A percentile compares a stretch with the other conserved stretches of the same genome.
These are phyloP conservation scores for Malassezia caprae DNA, from an alignment of 1,284 basidiomycete species.

Conservation along the genomic window DNA sequence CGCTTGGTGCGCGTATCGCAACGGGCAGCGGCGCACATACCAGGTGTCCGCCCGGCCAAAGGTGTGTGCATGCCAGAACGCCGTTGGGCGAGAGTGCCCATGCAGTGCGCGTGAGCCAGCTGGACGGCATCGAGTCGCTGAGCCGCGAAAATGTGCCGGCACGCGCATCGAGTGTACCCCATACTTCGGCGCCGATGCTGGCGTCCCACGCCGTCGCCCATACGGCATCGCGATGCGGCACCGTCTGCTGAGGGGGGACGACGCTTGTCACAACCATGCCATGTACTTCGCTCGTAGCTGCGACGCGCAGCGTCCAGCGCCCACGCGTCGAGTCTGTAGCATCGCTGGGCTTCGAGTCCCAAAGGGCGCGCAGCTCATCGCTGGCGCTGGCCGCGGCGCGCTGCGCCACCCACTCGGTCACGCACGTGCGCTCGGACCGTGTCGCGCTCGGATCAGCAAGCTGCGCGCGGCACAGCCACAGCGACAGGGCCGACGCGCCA, in stretches of 20 bases:
- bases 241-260: not conserved
- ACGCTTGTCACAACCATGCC: not conserved
- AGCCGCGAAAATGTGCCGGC: not conserved
- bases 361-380: not conserved
- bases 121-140: not conserved
- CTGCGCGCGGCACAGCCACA: not conserved
- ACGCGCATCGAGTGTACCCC: not conserved
- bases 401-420: not conserved
- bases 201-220: not conserved
- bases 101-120: not conserved
- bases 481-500: not conserved
- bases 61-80: not conserved
- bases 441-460: not conserved
- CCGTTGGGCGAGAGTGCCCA: conserved; percentile 7
- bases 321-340: not conserved
- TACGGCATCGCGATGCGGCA: not conserved
- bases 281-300: not conserved
- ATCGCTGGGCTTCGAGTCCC: not conserved
- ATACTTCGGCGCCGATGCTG: not conserved
- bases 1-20: not conserved
- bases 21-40: not conserved
- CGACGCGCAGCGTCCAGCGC: not conserved
- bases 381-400: not conserved
- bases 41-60: not conserved
- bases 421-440: not conserved